Percentiles rank a stretch among this genome's conserved stretches.
These are phyloP conservation scores for Obelidium mucronatum DNA, from an alignment of 192 early-diverging fungal genomes.

Conservation along the genomic window DNA sequence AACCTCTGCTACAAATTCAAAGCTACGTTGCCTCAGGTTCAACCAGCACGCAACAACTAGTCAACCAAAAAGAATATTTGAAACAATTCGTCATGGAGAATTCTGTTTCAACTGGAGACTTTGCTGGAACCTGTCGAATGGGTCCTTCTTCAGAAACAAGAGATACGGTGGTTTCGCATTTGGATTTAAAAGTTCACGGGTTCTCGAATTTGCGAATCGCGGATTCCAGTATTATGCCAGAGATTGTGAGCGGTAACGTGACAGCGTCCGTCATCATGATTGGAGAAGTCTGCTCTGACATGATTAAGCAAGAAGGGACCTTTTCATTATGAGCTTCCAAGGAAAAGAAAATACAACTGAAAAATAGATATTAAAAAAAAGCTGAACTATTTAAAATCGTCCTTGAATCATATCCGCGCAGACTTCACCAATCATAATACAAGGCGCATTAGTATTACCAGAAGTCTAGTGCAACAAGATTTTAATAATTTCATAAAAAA, in stretches of 20 bases:
- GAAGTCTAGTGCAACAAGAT: not conserved
- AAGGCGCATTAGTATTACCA: constrained; percentile 39
- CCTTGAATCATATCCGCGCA: constrained; percentile 33
- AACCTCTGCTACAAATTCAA: no score
- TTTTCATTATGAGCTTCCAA: no score
- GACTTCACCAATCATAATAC: constrained; percentile 34
- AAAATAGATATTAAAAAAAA: no score
- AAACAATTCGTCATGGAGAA: not conserved
- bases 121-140: constrained; percentile 32
- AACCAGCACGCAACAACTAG: no score
- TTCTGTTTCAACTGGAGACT: not conserved
- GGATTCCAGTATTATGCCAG: constrained; percentile 35
- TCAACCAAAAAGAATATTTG: no score
- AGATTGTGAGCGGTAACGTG: constrained; percentile 34
- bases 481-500: not conserved
- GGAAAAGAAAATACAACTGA: no score
- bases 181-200: constrained; percentile 36
- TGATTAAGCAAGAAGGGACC: constrained; percentile 25
- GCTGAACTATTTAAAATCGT: not conserved
- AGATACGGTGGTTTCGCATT: constrained; percentile 8
- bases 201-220: constrained; percentile 32
- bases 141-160: not conserved
- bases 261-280: constrained; percentile 34
- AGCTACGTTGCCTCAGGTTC: no score
- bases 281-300: constrained; percentile 34